Percentiles rank a stretch among this genome's conserved stretches.
These are phyloP conservation scores for Saccharum spontaneum DNA, from an alignment of 176 grass and related monocot genomes.

Conservation along the genomic window DNA sequence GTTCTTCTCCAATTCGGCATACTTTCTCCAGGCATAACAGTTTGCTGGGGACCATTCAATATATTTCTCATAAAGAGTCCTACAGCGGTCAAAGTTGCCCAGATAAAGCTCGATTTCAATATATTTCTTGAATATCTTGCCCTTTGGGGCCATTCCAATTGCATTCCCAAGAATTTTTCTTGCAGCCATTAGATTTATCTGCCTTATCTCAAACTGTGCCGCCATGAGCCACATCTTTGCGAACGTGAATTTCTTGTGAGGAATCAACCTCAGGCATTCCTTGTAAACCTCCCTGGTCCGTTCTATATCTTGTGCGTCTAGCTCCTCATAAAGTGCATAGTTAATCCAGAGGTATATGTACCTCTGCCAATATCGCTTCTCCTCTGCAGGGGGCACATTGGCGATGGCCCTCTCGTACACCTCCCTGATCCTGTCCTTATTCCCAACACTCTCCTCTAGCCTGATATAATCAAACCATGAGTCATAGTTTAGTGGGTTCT, in stretches of 20 bases:
- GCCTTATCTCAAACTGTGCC: conserved; percentile 78
- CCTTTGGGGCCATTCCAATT: conserved; percentile 84
- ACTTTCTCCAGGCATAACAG: conserved; percentile 93
- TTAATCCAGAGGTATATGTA: conserved; percentile 92
- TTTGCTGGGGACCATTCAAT: conserved; percentile 80
- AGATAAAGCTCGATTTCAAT: conserved; percentile 86
- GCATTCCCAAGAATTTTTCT: conserved; percentile 75
- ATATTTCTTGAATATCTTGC: conserved; percentile 91
- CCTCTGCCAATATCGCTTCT: conserved; percentile 81
- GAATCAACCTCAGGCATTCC: conserved; percentile 55
- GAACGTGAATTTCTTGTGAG: conserved; percentile 84
- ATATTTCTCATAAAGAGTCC: conserved; percentile 79
- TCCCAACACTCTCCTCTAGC: conserved; percentile 72
- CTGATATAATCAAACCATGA: conserved; percentile 89
- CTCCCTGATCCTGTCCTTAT: conserved; percentile 65
- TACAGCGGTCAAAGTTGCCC: conserved; percentile 70
- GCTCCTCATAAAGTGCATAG: conserved; percentile 87
- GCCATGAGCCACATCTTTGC: conserved; percentile 82
- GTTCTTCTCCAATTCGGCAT: conserved; percentile 73
- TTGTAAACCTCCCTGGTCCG: conserved; percentile 70
- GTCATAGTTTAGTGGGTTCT: conserved; percentile 85
- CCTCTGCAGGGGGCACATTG: conserved; percentile 72
- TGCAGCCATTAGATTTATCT: conserved; percentile 56
- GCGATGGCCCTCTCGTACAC: conserved; percentile 72
- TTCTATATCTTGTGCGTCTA: conserved; percentile 67